Base-by-base conservation (phyloP, 106 monocot genomes). In the Posidonia australis region DNA sequence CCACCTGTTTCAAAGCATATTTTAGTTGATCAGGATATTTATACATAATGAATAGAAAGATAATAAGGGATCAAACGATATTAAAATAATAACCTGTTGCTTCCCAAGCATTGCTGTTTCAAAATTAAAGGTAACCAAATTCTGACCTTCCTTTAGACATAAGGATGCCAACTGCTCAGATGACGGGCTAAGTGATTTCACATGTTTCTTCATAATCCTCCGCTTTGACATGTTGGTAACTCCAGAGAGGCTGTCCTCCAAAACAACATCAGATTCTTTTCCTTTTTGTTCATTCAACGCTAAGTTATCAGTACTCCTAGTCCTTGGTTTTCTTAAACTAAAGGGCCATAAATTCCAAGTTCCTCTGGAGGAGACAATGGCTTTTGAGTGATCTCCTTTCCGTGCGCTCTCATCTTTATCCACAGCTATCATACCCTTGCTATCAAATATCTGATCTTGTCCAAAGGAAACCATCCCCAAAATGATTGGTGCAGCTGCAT, bases 1-100 rank as follows among this genome's bases (percentile, higher is more conserved):
- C 90, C 53, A 96, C 90, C 94, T 96, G 79, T 67, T 18, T n/a
- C n/a, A n/a, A n/a, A n/a, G n/a, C n/a, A n/a, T n/a, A n/a, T n/a
- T n/a, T n/a, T n/a, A n/a, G n/a, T n/a, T n/a, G n/a, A n/a, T n/a
- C n/a, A n/a, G n/a, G n/a, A n/a, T n/a, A n/a, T n/a, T n/a, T n/a
- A n/a, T n/a, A n/a, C n/a, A n/a, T n/a, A n/a, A n/a, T n/a, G n/a
- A n/a, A n/a, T n/a, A n/a, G n/a, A n/a, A n/a, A n/a, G n/a, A n/a
- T n/a, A n/a, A n/a, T n/a, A n/a, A n/a, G n/a, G n/a, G n/a, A n/a
- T n/a, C n/a, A n/a, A n/a, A n/a, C n/a, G n/a, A n/a, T n/a, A n/a
- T n/a, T n/a, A n/a, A n/a, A n/a, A n/a, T n/a, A n/a, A n/a, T n/a
- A 55, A 84, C 92, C 92, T 88, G 84, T 54, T 92, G 92, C 32